Evolutionary conservation across 805 yeast species (phyloP), one percentile per base, ranked within the genome.

Genomic region (Wickerhamomyces hampshirensis): DNA sequence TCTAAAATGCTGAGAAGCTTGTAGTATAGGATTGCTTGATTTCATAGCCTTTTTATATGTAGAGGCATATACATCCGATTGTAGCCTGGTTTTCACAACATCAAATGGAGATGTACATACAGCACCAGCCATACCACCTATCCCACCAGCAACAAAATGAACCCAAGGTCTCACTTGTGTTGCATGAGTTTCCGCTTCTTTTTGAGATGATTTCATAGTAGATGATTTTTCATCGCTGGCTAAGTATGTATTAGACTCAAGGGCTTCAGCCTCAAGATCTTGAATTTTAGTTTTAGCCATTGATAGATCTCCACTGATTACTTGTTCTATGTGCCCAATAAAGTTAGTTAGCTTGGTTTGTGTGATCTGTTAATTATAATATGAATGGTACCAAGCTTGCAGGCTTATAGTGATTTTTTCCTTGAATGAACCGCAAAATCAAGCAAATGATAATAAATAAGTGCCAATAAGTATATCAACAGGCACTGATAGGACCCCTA

Each of bases 81-180:
- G 99, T 37, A 93, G 65, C 53, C 99, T 72, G 0, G 99, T 93
- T 56, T 93, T 93, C 26, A 93, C 96, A 33, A 93, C 94, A 60
- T 89, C 99, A 43, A 93, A 75, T 1, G 99, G 99, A 50, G 96
- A 82, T 0, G 99, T 93, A 37, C 79, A 80, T 3, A 91, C 64
- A 2, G 98, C 96, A 18, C 99, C 99, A 21, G 91, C 85, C 97
- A 93, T 93, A 12, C 98, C 99, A 23, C 97, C 99, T 18, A 85
- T 58, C 11, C 95, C 95, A 34, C 93, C 94, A 10, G 94, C 89
- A n/a, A 84, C 84, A 55, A 84, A 84, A 61, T 84, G 91, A 5
- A 83, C 87, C 91, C 73, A 69, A 23, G 74, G 73, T 38, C 65
- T 66, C 5, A 68, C 66, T 11, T 51, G 49, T n/a, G 49, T 40